phyloP scores from a whole-genome alignment of 1,284 basidiomycete species.

The Xanthoconium separans region DNA sequence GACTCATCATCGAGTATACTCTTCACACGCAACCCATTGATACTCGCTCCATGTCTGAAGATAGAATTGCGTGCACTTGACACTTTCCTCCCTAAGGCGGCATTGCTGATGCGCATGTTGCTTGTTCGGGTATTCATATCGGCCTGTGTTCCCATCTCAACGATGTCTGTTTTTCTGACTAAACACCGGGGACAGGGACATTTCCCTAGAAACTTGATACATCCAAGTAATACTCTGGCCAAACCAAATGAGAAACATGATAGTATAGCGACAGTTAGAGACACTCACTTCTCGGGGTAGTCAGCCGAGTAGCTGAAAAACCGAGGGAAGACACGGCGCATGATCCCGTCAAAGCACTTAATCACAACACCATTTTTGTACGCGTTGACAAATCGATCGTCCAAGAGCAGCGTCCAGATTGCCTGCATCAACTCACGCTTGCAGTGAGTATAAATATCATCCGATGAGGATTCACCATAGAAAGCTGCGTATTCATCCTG shows the following conservation, averaged over 20 bases:
- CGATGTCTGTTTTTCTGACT: neutral
- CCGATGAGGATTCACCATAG: neutral
- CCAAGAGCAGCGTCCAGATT: neutral
- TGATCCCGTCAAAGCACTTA: neutral
- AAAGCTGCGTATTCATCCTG: neutral
- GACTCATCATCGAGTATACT: neutral
- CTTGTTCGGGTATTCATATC: neutral
- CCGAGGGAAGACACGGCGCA: accelerated
- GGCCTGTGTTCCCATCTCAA: neutral
- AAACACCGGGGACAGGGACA: constrained; percentile 5
- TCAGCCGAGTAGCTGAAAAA: neutral
- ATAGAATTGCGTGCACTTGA: neutral
- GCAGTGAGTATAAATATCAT: neutral
- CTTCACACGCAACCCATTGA: neutral
- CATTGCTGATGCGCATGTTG: neutral
- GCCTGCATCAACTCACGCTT: neutral
- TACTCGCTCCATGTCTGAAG: neutral
- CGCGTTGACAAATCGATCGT: neutral
- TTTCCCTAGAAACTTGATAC: constrained; percentile 8
- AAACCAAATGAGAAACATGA: neutral
- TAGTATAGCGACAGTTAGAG: neutral
- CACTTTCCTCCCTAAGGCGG: neutral
- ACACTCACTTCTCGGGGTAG: constrained; percentile 34
- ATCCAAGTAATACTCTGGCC: constrained; percentile 6
- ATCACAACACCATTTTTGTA: neutral